Percentiles rank a stretch among this genome's conserved stretches.
Conservation (phyloP, 176 grass and related monocot genomes). For the Triticum monococcum region DNA sequence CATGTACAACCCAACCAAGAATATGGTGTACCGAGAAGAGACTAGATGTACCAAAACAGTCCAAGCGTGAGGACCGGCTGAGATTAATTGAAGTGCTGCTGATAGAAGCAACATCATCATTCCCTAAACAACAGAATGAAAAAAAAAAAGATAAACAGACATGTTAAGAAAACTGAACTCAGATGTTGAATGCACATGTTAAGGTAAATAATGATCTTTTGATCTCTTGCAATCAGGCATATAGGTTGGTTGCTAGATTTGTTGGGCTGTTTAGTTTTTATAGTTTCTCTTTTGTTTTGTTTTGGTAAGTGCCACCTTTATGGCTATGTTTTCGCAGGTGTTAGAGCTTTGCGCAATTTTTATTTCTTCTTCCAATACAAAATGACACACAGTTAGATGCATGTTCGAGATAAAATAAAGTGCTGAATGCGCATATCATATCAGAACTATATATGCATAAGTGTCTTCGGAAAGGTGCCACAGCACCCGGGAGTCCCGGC, state of each 20-base stretch:
- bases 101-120: constrained; percentile 69
- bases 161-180: neutral
- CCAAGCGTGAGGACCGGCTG: constrained; percentile 25
- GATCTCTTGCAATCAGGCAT: neutral
- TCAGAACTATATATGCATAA: neutral
- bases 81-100: constrained; percentile 39
- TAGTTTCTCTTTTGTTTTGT: neutral
- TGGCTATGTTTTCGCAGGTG: neutral
- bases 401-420: neutral
- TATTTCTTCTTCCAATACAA: neutral
- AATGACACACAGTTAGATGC: neutral
- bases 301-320: neutral
- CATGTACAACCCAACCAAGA: constrained; percentile 70
- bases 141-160: neutral
- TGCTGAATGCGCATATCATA: neutral
- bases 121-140: constrained; percentile 42
- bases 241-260: neutral
- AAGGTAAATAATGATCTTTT: neutral
- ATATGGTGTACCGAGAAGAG: constrained; percentile 41
- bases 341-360: neutral
- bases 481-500: no score
- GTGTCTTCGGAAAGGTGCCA: neutral
- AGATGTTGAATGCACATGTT: neutral
- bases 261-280: neutral
- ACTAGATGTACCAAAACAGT: constrained; percentile 34